These are phyloP conservation scores for Trypanosoma avium DNA, from an alignment of 208 protist species.

Conservation along the genomic window DNA sequence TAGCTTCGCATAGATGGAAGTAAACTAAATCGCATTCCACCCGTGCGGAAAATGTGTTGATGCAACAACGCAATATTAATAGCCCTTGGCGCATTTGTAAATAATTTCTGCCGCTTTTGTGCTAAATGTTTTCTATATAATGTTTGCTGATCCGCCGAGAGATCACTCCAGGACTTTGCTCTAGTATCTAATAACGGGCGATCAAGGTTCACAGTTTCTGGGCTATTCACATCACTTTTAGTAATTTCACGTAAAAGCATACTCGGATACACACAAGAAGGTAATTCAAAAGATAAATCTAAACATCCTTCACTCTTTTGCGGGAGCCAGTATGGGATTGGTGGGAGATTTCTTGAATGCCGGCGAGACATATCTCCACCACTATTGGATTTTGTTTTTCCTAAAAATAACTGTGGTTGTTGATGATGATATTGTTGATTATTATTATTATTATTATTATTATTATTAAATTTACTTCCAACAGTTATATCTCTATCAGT, in stretches of 20 bases:
- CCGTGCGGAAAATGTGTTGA: constrained; percentile 85
- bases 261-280: constrained; percentile 62
- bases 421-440: not conserved
- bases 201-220: constrained; percentile 77
- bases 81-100: constrained; percentile 51
- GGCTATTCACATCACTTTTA: constrained; percentile 83
- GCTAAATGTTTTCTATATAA: constrained; percentile 52
- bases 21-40: constrained; percentile 71
- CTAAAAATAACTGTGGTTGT: constrained; percentile 8
- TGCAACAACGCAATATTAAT: constrained; percentile 78
- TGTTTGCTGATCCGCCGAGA: constrained; percentile 51
- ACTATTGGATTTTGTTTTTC: no score
- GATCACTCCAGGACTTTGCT: constrained; percentile 39
- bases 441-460: not conserved
- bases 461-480: not conserved
- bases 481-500: not conserved
- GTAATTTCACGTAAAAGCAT: constrained; percentile 83
- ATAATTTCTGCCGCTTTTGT: constrained; percentile 62
- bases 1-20: constrained; percentile 82
- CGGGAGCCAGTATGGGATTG: constrained; percentile 73
- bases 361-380: no score
- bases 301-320: constrained; percentile 57
- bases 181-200: constrained; percentile 37
- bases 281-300: constrained; percentile 59
- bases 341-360: constrained; percentile 31